Conservation (phyloP, 2,329 filamentous ascomycete species). For the Biscogniauxia marginata region DNA sequence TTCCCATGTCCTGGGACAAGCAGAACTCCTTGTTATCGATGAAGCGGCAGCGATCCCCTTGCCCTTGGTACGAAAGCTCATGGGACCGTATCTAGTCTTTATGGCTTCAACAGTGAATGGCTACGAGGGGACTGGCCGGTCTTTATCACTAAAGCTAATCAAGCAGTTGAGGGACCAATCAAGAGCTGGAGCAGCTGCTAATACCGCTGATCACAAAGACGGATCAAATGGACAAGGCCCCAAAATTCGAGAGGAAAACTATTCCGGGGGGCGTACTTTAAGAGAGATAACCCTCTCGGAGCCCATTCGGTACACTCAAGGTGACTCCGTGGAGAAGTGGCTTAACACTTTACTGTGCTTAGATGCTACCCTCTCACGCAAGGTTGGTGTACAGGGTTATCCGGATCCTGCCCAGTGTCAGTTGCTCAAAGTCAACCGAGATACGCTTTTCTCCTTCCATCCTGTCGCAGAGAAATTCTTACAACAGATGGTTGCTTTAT, state of each 20-base stretch:
- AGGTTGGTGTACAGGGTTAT: conserved; percentile 70
- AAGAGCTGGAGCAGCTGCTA: conserved; percentile 56
- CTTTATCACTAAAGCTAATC: conserved; percentile 91
- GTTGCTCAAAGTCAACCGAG: conserved; percentile 89
- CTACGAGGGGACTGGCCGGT: conserved; percentile 95
- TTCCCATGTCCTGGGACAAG: conserved; percentile 90
- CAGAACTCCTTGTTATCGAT: conserved; percentile 93
- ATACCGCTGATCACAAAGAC: conserved; percentile 66
- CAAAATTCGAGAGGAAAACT: conserved; percentile 60
- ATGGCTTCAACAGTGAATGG: conserved; percentile 99
- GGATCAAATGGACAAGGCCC: conserved; percentile 72
- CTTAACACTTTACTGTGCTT: conserved; percentile 91
- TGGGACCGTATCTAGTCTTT: conserved; percentile 96
- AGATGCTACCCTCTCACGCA: conserved; percentile 84
- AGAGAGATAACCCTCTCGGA: conserved; percentile 91
- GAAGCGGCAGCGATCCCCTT: conserved; percentile 96
- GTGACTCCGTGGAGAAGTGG: conserved; percentile 93
- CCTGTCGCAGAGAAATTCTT: conserved; percentile 95
- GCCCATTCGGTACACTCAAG: conserved; percentile 90
- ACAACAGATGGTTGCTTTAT: conserved; percentile 96
- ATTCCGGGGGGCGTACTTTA: conserved; percentile 70
- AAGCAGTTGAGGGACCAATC: conserved; percentile 96
- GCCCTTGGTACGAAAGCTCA: conserved; percentile 86
- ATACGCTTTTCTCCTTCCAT: conserved; percentile 97
- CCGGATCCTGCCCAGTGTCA: conserved; percentile 91